These are phyloP conservation scores for Nakazawaea anatomiae DNA, from an alignment of 805 yeast species.

Conservation along the genomic window DNA sequence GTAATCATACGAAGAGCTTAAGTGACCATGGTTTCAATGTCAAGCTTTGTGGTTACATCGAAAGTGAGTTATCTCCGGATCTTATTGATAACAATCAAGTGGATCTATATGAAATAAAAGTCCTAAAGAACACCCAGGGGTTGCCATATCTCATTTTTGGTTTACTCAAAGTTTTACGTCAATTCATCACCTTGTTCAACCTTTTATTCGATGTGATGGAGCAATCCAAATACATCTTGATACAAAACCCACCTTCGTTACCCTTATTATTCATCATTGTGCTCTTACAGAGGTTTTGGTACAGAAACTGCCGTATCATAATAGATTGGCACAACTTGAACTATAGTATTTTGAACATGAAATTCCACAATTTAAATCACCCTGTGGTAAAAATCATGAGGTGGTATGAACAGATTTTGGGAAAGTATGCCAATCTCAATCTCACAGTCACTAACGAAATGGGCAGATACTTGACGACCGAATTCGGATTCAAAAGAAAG, in stretches of 20 bases:
- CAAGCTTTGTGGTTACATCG: constrained; percentile 78
- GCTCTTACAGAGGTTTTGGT: constrained; percentile 35
- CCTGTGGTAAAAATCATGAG: constrained; percentile 57
- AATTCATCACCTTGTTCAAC: constrained; percentile 39
- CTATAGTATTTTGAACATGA: constrained; percentile 70
- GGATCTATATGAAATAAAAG: constrained; percentile 42
- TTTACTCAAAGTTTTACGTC: constrained; percentile 50
- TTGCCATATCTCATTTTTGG: constrained; percentile 59
- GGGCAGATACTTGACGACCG: constrained; percentile 51
- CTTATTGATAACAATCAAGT: constrained; percentile 45
- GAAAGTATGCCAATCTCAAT: constrained; percentile 62
- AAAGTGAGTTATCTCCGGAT: constrained; percentile 45
- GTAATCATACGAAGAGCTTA: constrained; percentile 81
- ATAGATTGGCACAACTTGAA: constrained; percentile 98
- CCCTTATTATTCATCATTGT: constrained; percentile 70
- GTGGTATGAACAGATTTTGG: constrained; percentile 57
- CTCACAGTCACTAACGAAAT: constrained; percentile 76
- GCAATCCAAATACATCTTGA: constrained; percentile 54
- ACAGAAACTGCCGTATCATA: constrained; percentile 55
- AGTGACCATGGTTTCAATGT: constrained; percentile 67
- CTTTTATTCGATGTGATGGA: constrained; percentile 52
- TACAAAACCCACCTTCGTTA: constrained; percentile 91
- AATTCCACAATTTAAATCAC: constrained; percentile 46
- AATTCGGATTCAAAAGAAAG: constrained; percentile 45
- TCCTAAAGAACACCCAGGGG: constrained; percentile 27